These are phyloP conservation scores for Pyrenochaeta sp. DNA, from an alignment of 2,329 filamentous ascomycete species.

Conservation along the genomic window DNA sequence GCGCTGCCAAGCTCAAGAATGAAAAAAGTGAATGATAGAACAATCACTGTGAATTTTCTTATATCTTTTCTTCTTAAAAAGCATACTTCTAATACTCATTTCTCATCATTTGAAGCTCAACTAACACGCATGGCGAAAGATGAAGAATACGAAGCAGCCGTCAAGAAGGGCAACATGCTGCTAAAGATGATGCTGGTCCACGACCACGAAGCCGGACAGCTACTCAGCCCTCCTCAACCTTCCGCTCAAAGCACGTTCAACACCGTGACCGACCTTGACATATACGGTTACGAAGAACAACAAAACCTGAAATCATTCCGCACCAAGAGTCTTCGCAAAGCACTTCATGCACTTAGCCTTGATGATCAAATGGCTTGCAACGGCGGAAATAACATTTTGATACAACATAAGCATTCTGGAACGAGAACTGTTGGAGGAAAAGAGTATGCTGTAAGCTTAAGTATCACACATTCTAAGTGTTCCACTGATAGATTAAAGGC, in stretches of 20 bases:
- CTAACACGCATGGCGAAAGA: neutral
- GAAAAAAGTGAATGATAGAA: neutral
- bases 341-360: neutral
- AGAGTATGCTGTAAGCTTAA: neutral
- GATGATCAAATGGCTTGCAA: neutral
- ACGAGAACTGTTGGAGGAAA: neutral
- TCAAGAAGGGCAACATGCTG: slow-evolving; percentile 2
- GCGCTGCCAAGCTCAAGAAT: neutral
- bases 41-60: neutral
- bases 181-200: slow-evolving; percentile 1
- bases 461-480: neutral
- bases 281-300: neutral
- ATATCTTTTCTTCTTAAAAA: neutral
- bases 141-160: slow-evolving; percentile 1
- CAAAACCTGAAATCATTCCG: neutral
- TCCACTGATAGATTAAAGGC: neutral
- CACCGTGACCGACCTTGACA: neutral
- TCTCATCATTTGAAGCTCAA: neutral
- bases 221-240: neutral
- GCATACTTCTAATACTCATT: neutral
- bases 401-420: neutral
- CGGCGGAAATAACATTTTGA: neutral
- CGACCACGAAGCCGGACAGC: neutral
- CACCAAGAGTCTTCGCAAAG: neutral
- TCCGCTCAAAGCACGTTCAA: neutral